Conservation (phyloP, 176 grass and related monocot species). For the Canna indica region DNA sequence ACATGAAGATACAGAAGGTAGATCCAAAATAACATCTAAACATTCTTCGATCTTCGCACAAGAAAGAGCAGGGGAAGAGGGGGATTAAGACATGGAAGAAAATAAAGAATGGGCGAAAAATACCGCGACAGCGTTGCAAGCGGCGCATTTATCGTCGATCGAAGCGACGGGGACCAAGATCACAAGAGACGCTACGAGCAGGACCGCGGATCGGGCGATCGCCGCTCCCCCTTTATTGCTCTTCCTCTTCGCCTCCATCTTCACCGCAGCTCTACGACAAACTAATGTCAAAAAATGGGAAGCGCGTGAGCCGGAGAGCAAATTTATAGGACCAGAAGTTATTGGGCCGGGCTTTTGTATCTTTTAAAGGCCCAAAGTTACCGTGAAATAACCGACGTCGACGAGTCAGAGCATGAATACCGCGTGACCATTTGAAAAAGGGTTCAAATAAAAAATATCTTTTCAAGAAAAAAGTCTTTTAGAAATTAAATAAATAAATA, state of each 20-base stretch:
- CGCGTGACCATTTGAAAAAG: too few species aligned
- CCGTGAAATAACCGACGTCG: too few species aligned
- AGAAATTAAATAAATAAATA: too few species aligned
- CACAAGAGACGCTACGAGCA: conserved; percentile 15
- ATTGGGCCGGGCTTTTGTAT: too few species aligned
- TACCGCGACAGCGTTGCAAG: conserved; percentile 86
- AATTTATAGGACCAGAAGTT: background rate
- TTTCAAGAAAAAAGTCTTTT: too few species aligned
- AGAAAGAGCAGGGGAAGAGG: background rate
- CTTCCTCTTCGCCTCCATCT: conserved; percentile 22
- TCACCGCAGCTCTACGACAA: conserved; percentile 26
- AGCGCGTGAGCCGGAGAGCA: background rate
- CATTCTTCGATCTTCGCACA: background rate
- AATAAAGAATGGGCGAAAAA: background rate
- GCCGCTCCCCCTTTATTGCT: conserved; percentile 4
- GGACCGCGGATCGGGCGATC: conserved; percentile 24
- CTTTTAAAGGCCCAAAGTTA: too few species aligned
- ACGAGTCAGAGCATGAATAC: too few species aligned
- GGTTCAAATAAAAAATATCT: too few species aligned
- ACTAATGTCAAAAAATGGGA: background rate
- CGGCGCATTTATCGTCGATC: conserved; percentile 76
- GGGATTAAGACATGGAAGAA: background rate
- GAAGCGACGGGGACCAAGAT: conserved; percentile 17
- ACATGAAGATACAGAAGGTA: background rate
- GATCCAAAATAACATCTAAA: background rate